phyloP scores from a whole-genome alignment of 352 stramenopile species.

The Blastocystis sp. region DNA sequence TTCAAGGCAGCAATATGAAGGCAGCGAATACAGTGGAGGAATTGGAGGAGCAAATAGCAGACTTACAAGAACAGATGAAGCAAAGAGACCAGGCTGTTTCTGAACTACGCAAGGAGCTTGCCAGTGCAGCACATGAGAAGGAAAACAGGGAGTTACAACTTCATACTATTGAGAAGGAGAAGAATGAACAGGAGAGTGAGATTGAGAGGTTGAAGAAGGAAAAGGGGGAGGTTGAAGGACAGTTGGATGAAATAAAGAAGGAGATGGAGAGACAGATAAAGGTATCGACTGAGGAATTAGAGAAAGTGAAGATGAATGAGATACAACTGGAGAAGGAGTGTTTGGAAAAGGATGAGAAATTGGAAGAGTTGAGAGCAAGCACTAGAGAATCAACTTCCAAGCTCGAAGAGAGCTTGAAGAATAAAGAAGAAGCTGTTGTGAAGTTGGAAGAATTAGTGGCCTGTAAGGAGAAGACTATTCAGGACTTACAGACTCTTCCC shows the following conservation, averaged over 20 bases:
- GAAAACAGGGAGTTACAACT: neutral
- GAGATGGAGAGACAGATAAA: neutral
- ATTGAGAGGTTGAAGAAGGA: neutral
- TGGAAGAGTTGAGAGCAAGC: too few relatives aligned
- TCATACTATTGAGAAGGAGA: neutral
- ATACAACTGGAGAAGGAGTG: neutral
- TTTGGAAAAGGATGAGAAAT: too few relatives aligned
- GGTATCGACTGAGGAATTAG: neutral
- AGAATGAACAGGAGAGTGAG: neutral
- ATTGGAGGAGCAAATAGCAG: neutral
- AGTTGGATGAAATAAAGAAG: neutral
- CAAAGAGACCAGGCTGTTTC: neutral
- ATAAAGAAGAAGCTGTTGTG: neutral
- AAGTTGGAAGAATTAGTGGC: neutral
- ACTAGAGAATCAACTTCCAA: too few relatives aligned
- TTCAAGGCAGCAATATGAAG: neutral
- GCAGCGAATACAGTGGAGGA: neutral
- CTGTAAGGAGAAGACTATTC: too few relatives aligned
- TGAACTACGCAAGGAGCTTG: neutral
- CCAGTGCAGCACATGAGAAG: neutral
- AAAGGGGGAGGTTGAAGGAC: conserved; percentile 4
- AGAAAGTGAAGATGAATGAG: neutral
- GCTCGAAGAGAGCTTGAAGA: neutral
- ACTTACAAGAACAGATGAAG: neutral
- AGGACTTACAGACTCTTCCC: too few relatives aligned